Percentiles rank a stretch among this genome's conserved stretches.
These are phyloP conservation scores for Viridothelium virens DNA, from an alignment of 495 filamentous ascomycete species.

Conservation along the genomic window DNA sequence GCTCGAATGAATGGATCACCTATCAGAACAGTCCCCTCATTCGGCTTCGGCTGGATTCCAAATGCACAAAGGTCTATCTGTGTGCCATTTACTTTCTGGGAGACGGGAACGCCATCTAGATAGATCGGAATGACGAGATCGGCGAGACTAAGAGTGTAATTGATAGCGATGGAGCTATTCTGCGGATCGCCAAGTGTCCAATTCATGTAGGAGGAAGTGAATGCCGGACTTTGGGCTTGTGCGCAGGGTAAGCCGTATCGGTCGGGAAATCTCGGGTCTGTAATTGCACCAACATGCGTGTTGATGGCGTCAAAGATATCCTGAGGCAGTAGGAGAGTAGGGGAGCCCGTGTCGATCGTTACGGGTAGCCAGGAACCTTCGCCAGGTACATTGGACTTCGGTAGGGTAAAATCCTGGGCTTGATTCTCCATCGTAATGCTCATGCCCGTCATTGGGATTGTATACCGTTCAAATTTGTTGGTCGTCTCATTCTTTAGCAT, in stretches of 20 bases:
- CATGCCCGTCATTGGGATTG: constrained; percentile 20
- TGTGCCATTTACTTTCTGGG: constrained; percentile 3
- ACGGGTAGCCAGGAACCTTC: constrained; percentile 19
- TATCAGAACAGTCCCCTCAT: constrained; percentile 17
- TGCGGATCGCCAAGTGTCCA: constrained; percentile 13
- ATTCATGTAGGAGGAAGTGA: constrained; percentile 13
- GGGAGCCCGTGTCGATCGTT: constrained; percentile 22
- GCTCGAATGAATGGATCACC: constrained; percentile 22
- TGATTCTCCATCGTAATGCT: constrained; percentile 9
- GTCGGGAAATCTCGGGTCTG: neutral
- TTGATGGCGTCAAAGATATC: constrained; percentile 12
- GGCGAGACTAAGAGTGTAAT: constrained; percentile 8
- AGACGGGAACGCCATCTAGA: constrained; percentile 9
- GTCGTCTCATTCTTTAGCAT: constrained; percentile 16
- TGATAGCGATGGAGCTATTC: constrained; percentile 19
- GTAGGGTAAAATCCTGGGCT: constrained; percentile 7
- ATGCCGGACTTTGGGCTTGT: neutral
- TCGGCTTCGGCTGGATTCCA: constrained; percentile 13
- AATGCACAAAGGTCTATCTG: constrained; percentile 14
- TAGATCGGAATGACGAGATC: constrained; percentile 24
- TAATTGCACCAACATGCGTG: neutral
- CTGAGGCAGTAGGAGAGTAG: constrained; percentile 9
- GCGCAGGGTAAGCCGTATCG: constrained; percentile 11
- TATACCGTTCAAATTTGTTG: constrained; percentile 20
- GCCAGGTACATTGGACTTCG: constrained; percentile 11